Conservation (phyloP, 169 alveolate species). For the Amoebophrya sp. region DNA sequence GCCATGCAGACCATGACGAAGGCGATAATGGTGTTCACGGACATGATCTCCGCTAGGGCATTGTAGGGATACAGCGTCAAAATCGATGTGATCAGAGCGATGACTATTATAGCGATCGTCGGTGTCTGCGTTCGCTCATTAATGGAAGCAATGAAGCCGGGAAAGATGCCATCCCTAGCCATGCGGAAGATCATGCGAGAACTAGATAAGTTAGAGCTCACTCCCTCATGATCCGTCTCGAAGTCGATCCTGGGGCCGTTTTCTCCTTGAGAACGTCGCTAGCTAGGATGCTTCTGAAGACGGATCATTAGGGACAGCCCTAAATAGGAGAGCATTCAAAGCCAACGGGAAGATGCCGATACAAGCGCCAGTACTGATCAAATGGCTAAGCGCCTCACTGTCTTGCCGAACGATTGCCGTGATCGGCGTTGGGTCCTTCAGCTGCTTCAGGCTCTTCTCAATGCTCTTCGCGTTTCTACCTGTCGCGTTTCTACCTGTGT, state of each 20-base stretch:
- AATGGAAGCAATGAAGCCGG: neutral
- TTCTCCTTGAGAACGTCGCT: no score
- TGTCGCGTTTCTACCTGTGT: no score
- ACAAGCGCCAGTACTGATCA: neutral
- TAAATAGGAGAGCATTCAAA: neutral
- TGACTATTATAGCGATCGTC: neutral
- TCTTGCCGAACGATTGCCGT: neutral
- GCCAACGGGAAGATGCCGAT: neutral
- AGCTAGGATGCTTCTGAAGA: no score
- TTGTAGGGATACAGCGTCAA: neutral
- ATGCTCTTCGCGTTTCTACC: no score
- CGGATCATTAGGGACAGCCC: no score
- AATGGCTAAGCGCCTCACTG: neutral
- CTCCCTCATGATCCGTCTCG: no score
- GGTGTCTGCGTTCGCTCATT: neutral
- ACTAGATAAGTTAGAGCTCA: no score
- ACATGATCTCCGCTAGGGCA: neutral
- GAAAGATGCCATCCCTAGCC: neutral
- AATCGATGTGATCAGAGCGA: neutral
- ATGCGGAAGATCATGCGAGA: neutral
- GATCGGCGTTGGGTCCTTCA: neutral
- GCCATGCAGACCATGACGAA: neutral
- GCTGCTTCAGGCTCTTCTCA: no score
- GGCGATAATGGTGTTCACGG: neutral
- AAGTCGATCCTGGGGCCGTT: no score